Base-by-base conservation (phyloP, 2,329 filamentous ascomycete genomes). In the Curvularia spicifera region DNA sequence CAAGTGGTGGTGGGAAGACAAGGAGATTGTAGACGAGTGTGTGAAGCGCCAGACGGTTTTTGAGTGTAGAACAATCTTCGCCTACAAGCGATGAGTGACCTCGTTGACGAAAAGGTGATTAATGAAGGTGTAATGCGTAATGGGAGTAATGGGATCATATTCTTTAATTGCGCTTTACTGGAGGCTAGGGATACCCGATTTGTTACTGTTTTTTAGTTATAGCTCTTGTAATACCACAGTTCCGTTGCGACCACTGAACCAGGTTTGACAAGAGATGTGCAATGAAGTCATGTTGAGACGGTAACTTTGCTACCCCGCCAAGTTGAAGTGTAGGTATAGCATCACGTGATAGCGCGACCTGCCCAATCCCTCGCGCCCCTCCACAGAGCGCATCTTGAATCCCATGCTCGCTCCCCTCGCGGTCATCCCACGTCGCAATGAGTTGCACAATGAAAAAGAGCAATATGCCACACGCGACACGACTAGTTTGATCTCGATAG, bases 1-100 rank as follows among this genome's bases (percentile, higher is more conserved):
- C 3, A 64, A 63, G 18, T 78, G 74, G 74, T 78, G 75, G 74
- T 78, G 76, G 76, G 75, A 78, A 49, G 71, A 77, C 44, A 67
- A 71, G 13, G 71, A 73, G 18, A 72, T 78, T 12, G 61, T 76
- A 48, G 61, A 70, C 18, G 76, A 78, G 60, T 78, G 76, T 53
- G 57, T 71, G 28, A 64, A 76, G 51, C 66, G 61, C 43, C 61
- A 70, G 31, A 78, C 76, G 3, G 65, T 73, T n/a, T 69, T 77
- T 43, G 76, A 77, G 45, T 78, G 76, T 47, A 73, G 69, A 20
- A 69, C 72, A 4, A 66, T 78, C 29, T 74, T 71, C 57, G 76
- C 75, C 8, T 73, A 71, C 59, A 78, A 76, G 58, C 60, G 53
- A 29, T 66, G 39, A 59, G 28, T 18, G 31, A 22, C 29, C 10